Conservation (phyloP, 1,284 basidiomycete species). For the Boletus subluridellus region DNA sequence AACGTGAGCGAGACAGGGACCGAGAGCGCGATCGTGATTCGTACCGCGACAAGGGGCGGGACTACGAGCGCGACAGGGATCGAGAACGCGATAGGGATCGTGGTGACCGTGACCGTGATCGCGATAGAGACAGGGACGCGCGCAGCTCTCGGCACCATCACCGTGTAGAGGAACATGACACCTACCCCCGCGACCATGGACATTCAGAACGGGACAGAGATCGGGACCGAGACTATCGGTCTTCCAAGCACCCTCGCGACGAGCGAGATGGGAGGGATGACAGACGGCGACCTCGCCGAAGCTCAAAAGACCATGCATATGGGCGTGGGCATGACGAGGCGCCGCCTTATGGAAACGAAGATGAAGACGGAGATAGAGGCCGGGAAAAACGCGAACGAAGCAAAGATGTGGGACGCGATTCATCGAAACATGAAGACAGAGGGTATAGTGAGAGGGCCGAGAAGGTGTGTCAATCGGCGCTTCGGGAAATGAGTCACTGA, state of each 20-base stretch:
- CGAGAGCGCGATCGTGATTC: slow-evolving; percentile 36
- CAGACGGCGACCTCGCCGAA: slow-evolving; percentile 35
- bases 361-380: slow-evolving; percentile 27
- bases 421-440: slow-evolving; percentile 33
- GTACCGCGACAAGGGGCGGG: slow-evolving; percentile 34
- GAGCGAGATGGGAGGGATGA: slow-evolving; percentile 50
- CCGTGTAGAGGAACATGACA: slow-evolving; percentile 36
- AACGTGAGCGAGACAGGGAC: slow-evolving; percentile 44
- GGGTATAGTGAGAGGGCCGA: slow-evolving; percentile 55
- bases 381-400: slow-evolving; percentile 53
- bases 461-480: slow-evolving; percentile 49
- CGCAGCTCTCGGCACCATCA: slow-evolving; percentile 34
- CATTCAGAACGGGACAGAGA: slow-evolving; percentile 42
- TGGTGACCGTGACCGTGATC: slow-evolving; percentile 42
- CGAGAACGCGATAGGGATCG: slow-evolving; percentile 42
- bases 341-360: slow-evolving; percentile 39
- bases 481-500: slow-evolving; percentile 6
- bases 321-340: slow-evolving; percentile 41
- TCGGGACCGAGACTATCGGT: slow-evolving; percentile 44
- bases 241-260: slow-evolving; percentile 43
- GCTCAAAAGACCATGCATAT: slow-evolving; percentile 34
- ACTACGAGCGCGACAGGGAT: slow-evolving; percentile 38
- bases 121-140: slow-evolving; percentile 39
- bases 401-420: slow-evolving; percentile 42
- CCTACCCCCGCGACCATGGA: slow-evolving; percentile 37